These are phyloP conservation scores for Tulasnella sp. DNA, from an alignment of 768 basidiomycete species.

Conservation along the genomic window DNA sequence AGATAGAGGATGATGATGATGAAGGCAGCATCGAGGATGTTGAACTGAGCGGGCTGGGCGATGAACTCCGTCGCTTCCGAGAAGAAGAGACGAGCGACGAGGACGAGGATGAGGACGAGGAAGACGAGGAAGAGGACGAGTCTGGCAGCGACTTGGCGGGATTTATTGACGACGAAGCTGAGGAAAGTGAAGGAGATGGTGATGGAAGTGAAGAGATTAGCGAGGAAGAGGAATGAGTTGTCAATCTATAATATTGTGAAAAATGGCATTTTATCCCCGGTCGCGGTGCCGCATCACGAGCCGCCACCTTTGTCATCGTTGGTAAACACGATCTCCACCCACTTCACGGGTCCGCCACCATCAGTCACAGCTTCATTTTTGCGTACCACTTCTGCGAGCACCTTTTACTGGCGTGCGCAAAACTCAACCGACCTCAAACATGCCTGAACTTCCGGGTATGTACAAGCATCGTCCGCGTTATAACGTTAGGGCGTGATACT, in stretches of 20 bases:
- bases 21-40: constrained; percentile 60
- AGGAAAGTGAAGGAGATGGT: constrained; percentile 41
- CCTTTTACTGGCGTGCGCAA: background rate
- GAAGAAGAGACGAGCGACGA: constrained; percentile 30
- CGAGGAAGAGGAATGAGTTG: constrained; percentile 30
- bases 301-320: background rate
- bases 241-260: background rate
- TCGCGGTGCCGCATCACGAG: background rate
- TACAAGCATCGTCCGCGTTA: too few relatives aligned
- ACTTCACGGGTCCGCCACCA: background rate
- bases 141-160: constrained; percentile 52
- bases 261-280: background rate
- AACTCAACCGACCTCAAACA: background rate
- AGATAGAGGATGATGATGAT: constrained; percentile 61
- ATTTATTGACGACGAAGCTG: constrained; percentile 45
- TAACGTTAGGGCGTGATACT: too few relatives aligned
- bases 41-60: constrained; percentile 29
- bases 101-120: constrained; percentile 30
- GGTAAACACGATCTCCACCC: background rate
- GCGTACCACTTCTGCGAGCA: background rate
- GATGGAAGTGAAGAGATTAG: background rate
- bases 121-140: constrained; percentile 50
- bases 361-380: background rate
- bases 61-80: background rate
- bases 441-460: constrained; percentile 21